Conservation (phyloP, 2,329 filamentous ascomycete genomes). For the Raffaelea albimanens region DNA sequence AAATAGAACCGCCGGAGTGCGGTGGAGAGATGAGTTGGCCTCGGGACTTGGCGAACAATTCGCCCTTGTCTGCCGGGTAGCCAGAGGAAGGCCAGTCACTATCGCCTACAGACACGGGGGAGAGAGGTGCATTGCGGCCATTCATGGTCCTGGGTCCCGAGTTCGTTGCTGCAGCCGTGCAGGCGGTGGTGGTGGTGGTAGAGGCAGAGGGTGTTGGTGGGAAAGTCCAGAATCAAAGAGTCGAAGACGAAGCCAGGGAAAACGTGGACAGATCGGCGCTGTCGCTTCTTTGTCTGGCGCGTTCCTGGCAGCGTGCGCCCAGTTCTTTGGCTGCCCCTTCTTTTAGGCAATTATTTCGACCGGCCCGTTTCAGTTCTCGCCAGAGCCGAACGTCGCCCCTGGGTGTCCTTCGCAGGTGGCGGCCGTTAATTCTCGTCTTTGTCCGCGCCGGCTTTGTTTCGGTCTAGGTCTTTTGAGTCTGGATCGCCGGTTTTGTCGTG, state of each 20-base stretch:
- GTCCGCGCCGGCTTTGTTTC: too few species aligned
- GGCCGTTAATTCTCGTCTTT: too few species aligned
- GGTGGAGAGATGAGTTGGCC: conserved; percentile 60
- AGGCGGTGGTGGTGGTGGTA: neutral
- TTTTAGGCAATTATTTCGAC: too few species aligned
- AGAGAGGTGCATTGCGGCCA: conserved; percentile 65
- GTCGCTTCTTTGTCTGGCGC: neutral
- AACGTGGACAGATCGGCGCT: too few species aligned
- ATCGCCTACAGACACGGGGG: conserved; percentile 72
- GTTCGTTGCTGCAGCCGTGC: neutral
- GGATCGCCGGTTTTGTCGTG: too few species aligned
- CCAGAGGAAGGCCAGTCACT: conserved; percentile 78
- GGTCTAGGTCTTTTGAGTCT: too few species aligned
- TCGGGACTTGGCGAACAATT: conserved; percentile 42
- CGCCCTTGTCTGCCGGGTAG: conserved; percentile 38
- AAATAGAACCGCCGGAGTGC: conserved; percentile 50
- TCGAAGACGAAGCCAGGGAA: too few species aligned
- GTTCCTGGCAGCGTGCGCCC: neutral
- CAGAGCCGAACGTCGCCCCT: too few species aligned
- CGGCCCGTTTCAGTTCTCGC: too few species aligned
- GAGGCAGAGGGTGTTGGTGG: neutral
- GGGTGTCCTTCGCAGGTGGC: too few species aligned
- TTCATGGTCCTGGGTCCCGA: conserved; percentile 45
- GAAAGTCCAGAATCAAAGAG: too few species aligned
- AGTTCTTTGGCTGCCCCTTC: too few species aligned